Evolutionary conservation across 202 grass and related monocot species (phyloP), one percentile per base, ranked within the genome.

Genomic region (Saccharum hybrid): DNA sequence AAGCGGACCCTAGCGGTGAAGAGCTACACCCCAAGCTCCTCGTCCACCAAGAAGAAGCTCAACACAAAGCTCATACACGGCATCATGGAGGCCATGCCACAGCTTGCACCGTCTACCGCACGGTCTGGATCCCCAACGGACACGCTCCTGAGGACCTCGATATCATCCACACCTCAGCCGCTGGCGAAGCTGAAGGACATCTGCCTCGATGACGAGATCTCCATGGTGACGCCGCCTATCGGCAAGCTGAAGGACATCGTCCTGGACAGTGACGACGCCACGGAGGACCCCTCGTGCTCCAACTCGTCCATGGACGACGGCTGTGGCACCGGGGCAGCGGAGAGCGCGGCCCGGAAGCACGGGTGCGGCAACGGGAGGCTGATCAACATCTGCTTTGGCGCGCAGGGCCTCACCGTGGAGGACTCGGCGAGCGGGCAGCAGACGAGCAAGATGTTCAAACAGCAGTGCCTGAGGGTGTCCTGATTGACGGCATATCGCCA

Each of bases 351-450:
- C 1, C 83, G 81, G 10, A 92, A 77, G 86, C 81, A 84, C 9
- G 84, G 90, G 19, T 87, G 85, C 38, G 86, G 75, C 18, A 96
- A 92, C 77, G 89, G 75, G 72, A 88, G 79, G 89, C 79, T 94
- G 19, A 94, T 96, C 71, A 94, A 96, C 68, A 94, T 99, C 57
- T 94, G 97, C 85, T 96, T 99, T 62, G 93, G 97, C 10, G 86
- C 93, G 9, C 97, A 92, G 84, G 93, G 91, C 2, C 88, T 92
- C 22, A 72, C 89, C 2, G 83, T 90, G 63, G 89, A 96, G 34
- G 88, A 91, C 37, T 81, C 91, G 12, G 78, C 39, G 52, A 90
- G 80, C 8, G 93, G 89, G 84, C 89, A 89, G 79, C 84, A 49
- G 60, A 82, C 82, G 12, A 92, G 78, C 66, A 78, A 79, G 64